phyloP scores from a whole-genome alignment of 2,329 filamentous ascomycete species.

The Microsporum ferrugineum region DNA sequence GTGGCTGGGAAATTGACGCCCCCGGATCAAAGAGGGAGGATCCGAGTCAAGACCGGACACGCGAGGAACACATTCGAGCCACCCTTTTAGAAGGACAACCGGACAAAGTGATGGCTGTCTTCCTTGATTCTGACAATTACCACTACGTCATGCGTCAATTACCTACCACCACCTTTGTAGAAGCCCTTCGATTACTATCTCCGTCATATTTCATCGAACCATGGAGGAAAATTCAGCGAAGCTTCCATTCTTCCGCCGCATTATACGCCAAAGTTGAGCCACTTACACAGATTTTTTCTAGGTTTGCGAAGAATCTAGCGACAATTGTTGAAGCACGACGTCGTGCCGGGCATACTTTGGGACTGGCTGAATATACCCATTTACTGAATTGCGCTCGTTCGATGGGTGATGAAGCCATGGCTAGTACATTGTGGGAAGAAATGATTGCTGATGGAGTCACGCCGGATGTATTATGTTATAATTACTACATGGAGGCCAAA shows the following conservation, averaged over 20 bases:
- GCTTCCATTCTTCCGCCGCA: constrained; percentile 40
- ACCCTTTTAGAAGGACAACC: constrained; percentile 28
- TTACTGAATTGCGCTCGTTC: constrained; percentile 43
- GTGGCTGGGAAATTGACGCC: background rate
- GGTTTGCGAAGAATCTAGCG: constrained; percentile 30
- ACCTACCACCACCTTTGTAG: constrained; percentile 48
- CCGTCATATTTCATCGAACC: constrained; percentile 42
- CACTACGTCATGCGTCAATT: constrained; percentile 28
- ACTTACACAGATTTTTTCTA: constrained; percentile 28
- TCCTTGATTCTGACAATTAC: constrained; percentile 24
- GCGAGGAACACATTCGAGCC: constrained; percentile 5
- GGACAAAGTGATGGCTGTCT: constrained; percentile 29
- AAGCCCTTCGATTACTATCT: constrained; percentile 52
- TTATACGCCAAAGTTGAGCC: constrained; percentile 33
- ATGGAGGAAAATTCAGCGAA: constrained; percentile 37
- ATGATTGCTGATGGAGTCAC: constrained; percentile 29
- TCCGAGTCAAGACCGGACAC: background rate
- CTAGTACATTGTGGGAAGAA: constrained; percentile 37
- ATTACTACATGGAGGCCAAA: constrained; percentile 42
- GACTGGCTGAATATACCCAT: constrained; percentile 40
- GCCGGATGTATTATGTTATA: constrained; percentile 44
- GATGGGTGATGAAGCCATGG: constrained; percentile 36
- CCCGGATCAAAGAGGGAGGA: background rate
- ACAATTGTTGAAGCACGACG: constrained; percentile 30
- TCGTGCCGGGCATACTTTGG: constrained; percentile 27